Conservation (phyloP, 2,329 filamentous ascomycete genomes). For the Thermothelomyces thermophilus region DNA sequence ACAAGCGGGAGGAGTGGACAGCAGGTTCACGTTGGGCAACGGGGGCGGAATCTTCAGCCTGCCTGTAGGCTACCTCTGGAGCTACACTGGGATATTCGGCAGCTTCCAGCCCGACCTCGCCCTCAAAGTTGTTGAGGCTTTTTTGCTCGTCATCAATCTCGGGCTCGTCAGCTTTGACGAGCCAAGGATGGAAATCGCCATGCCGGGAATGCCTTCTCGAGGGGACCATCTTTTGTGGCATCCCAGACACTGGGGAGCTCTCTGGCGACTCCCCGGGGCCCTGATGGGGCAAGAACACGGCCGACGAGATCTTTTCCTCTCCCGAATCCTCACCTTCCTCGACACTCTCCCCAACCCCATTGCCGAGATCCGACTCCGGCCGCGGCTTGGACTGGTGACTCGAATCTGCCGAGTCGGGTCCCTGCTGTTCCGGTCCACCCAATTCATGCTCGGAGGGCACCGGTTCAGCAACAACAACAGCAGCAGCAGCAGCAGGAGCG, state of each 20-base stretch:
- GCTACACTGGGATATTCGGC: constrained; percentile 21
- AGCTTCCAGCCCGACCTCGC: constrained; percentile 23
- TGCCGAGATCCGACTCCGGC: constrained; percentile 35
- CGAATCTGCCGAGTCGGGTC: constrained; percentile 7
- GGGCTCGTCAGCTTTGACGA: constrained; percentile 51
- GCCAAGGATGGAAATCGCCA: constrained; percentile 45
- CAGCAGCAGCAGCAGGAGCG: background rate
- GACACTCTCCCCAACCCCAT: constrained; percentile 33
- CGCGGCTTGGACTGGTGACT: constrained; percentile 22
- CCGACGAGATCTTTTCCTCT: constrained; percentile 81
- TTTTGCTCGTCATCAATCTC: constrained; percentile 31
- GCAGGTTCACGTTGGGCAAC: constrained; percentile 38
- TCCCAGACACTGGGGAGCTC: constrained; percentile 17
- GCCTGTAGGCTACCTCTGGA: constrained; percentile 24
- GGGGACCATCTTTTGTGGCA: constrained; percentile 16
- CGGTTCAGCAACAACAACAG: constrained; percentile 8
- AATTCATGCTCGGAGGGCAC: constrained; percentile 1
- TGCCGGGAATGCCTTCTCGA: constrained; percentile 23
- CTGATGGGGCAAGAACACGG: constrained; percentile 74
- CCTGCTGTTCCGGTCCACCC: background rate
- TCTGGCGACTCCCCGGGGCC: constrained; percentile 38
- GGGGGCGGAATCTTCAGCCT: constrained; percentile 35
- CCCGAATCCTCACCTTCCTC: constrained; percentile 58
- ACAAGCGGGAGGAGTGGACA: constrained; percentile 29
- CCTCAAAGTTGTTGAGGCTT: constrained; percentile 28